Evolutionary conservation across 1,284 basidiomycete species (phyloP).

Genomic region (Leccinum ponderosum): DNA sequence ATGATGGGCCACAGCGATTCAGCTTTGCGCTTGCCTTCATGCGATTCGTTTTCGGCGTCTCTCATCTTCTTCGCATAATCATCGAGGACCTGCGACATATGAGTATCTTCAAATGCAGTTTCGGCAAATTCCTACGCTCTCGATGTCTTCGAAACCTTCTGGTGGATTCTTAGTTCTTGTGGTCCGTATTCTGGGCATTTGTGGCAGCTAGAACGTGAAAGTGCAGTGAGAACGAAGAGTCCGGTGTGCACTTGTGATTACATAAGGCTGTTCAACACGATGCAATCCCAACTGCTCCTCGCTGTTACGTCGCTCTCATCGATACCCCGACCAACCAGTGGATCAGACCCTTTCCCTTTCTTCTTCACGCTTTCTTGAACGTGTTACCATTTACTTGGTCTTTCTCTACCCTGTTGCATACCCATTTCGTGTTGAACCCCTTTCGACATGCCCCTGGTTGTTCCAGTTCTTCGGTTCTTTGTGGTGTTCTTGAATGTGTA

Average conservation of each 20-base stretch:
- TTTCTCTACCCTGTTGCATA: slow-evolving; percentile 9
- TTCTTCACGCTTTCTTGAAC: slow-evolving; percentile 2
- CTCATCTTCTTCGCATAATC: slow-evolving; percentile 97
- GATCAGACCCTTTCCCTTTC: slow-evolving; percentile 9
- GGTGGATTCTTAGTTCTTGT: slow-evolving; percentile 94
- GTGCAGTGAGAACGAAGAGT: slow-evolving; percentile 1
- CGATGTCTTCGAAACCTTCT: slow-evolving; percentile 97
- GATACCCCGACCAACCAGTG: slow-evolving; percentile 13
- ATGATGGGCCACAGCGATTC: slow-evolving; percentile 99
- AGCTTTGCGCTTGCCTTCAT: slow-evolving; percentile 96
- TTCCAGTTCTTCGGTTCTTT: slow-evolving; percentile 62
- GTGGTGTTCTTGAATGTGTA: slow-evolving; percentile 78
- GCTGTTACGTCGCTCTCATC: slow-evolving; percentile 12
- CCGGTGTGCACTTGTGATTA: slow-evolving; percentile 14
- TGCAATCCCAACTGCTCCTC: slow-evolving; percentile 1
- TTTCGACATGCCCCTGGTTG: slow-evolving; percentile 62
- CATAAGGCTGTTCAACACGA: slow-evolving; percentile 21
- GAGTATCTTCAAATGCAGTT: slow-evolving; percentile 3
- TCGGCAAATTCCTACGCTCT: slow-evolving; percentile 50
- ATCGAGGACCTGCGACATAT: slow-evolving; percentile 70
- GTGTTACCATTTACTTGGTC: background rate
- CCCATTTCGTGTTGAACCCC: slow-evolving; percentile 8
- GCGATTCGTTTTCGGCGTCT: slow-evolving; percentile 95
- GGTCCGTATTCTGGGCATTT: slow-evolving; percentile 95
- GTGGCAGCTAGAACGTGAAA: slow-evolving; percentile 8